phyloP scores from a whole-genome alignment of 305 asterid species.

The Solanum chacoense region DNA sequence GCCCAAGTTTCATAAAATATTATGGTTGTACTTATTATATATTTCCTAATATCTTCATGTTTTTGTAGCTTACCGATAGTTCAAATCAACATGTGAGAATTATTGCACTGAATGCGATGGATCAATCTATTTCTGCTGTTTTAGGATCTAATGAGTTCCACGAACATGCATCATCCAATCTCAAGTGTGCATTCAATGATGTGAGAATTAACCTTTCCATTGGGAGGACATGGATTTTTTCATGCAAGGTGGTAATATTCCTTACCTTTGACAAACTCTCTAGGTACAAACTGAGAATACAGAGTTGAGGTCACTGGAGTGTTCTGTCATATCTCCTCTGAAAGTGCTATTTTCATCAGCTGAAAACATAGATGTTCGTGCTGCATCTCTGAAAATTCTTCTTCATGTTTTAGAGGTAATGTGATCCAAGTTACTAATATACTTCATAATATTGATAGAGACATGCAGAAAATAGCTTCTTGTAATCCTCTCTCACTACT shows the following conservation, averaged over 20 bases:
- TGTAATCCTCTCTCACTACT: conserved; percentile 12
- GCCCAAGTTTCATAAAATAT: not conserved
- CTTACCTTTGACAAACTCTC: conserved; percentile 14
- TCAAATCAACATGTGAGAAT: conserved; percentile 55
- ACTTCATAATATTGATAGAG: not conserved
- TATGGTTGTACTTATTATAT: not conserved
- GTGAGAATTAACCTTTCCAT: conserved; percentile 35
- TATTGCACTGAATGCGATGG: conserved; percentile 85
- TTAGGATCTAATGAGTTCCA: conserved; percentile 74
- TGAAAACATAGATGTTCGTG: conserved; percentile 63
- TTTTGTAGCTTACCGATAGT: conserved; percentile 83
- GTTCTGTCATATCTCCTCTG: conserved; percentile 79
- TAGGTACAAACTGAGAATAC: conserved; percentile 34
- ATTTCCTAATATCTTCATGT: conserved; percentile 7
- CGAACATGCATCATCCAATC: conserved; percentile 34
- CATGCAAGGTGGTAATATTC: not conserved
- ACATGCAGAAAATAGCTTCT: not conserved
- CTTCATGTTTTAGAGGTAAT: conserved; percentile 87
- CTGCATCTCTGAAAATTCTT: conserved; percentile 85
- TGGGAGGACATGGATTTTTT: not conserved
- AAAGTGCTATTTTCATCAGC: conserved; percentile 65
- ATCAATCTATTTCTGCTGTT: conserved; percentile 88
- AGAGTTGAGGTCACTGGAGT: conserved; percentile 68
- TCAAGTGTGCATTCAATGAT: conserved; percentile 27
- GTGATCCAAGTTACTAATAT: not conserved